Conservation (phyloP, 2,329 filamentous ascomycete species). For the Raffaelea arxii region DNA sequence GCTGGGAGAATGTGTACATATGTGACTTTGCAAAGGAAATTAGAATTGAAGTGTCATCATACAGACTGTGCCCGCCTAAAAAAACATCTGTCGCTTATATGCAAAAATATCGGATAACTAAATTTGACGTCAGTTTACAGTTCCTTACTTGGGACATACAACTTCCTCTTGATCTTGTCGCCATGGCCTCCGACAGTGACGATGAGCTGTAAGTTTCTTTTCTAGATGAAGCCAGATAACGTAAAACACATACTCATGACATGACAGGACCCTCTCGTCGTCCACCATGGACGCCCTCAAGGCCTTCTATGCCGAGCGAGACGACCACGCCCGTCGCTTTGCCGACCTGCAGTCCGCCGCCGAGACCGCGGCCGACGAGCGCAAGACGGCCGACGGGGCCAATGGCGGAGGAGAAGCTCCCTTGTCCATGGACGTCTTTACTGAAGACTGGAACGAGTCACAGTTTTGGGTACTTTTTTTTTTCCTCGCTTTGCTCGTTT, state of each 20-base stretch:
- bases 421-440: slow-evolving; percentile 58
- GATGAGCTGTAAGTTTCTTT: slow-evolving; percentile 36
- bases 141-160: too few species aligned
- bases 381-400: background rate
- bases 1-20: slow-evolving; percentile 12
- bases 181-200: slow-evolving; percentile 24
- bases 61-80: background rate
- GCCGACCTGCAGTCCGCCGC: slow-evolving; percentile 55
- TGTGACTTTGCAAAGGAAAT: background rate
- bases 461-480: slow-evolving; percentile 68
- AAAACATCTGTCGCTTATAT: background rate
- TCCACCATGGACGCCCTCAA: slow-evolving; percentile 59
- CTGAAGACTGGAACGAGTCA: slow-evolving; percentile 73
- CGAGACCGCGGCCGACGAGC: slow-evolving; percentile 33
- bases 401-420: slow-evolving; percentile 10
- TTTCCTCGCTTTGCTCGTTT: too few species aligned
- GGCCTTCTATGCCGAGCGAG: slow-evolving; percentile 65
- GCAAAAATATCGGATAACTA: too few species aligned
- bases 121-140: too few species aligned
- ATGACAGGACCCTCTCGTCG: slow-evolving; percentile 49
- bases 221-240: too few species aligned
- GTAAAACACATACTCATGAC: background rate
- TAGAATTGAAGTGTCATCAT: background rate
- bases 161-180: too few species aligned
- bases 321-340: slow-evolving; percentile 56